Conservation (phyloP, 441 rosid species). For the Viola pubescens region DNA sequence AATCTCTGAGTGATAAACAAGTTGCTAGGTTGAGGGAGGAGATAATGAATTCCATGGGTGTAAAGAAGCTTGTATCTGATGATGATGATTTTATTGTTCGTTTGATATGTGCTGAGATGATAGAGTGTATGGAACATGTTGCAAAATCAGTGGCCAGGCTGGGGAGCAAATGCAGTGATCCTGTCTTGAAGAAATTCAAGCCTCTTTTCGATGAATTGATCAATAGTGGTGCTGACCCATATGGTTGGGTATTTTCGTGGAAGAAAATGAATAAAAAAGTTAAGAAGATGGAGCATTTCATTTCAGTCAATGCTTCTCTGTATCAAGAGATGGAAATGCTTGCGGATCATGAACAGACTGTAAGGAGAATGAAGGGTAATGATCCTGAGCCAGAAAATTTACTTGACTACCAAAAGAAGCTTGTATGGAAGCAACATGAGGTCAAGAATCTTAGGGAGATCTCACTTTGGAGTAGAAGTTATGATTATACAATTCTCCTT, state of each 20-base stretch:
- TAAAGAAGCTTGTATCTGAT: slow-evolving; percentile 72
- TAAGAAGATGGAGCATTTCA: slow-evolving; percentile 84
- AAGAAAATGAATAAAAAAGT: slow-evolving; percentile 84
- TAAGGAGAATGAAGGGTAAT: slow-evolving; percentile 56
- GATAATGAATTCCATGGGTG: slow-evolving; percentile 54
- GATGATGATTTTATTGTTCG: slow-evolving; percentile 58
- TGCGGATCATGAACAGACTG: slow-evolving; percentile 68
- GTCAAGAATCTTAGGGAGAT: slow-evolving; percentile 62
- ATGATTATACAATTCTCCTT: slow-evolving; percentile 63
- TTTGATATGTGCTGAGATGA: slow-evolving; percentile 60
- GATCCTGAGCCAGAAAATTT: slow-evolving; percentile 50
- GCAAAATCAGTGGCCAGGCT: slow-evolving; percentile 72
- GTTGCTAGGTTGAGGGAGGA: slow-evolving; percentile 65
- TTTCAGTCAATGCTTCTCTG: slow-evolving; percentile 58
- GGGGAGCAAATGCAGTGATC: slow-evolving; percentile 60
- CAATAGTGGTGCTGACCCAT: slow-evolving; percentile 51
- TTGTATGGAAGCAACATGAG: slow-evolving; percentile 79
- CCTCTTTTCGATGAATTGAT: slow-evolving; percentile 46
- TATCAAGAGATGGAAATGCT: slow-evolving; percentile 92
- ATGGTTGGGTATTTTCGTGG: slow-evolving; percentile 54
- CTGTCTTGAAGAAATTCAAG: slow-evolving; percentile 54
- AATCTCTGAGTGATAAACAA: slow-evolving; percentile 74
- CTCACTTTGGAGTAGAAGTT: slow-evolving; percentile 86
- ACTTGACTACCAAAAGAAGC: slow-evolving; percentile 67
- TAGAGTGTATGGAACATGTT: slow-evolving; percentile 51